A percentile compares a stretch with the other conserved stretches of the same genome.
phyloP scores from a whole-genome alignment of 2,329 filamentous ascomycete species.

The Aschersonia sp. region DNA sequence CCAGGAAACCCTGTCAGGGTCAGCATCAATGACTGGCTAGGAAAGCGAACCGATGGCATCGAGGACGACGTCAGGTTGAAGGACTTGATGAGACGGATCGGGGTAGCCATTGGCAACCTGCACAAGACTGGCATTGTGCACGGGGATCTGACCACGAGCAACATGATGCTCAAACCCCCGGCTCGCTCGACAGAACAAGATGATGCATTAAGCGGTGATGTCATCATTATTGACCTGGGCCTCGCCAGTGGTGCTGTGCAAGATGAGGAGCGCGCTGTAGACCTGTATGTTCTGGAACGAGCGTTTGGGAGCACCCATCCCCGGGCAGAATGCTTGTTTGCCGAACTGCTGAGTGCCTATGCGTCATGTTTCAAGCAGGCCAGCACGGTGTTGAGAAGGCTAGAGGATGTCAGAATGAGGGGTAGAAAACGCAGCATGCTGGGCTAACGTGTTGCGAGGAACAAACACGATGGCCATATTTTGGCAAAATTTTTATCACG shows the following conservation, averaged over 20 bases:
- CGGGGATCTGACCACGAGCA: slow-evolving; percentile 93
- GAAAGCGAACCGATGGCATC: slow-evolving; percentile 22
- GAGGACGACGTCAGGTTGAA: slow-evolving; percentile 36
- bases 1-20: slow-evolving; percentile 55
- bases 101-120: slow-evolving; percentile 55
- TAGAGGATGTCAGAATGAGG: slow-evolving; percentile 87
- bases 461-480: no score
- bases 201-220: slow-evolving; percentile 45
- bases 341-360: slow-evolving; percentile 62
- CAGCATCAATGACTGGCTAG: slow-evolving; percentile 55
- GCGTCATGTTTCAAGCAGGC: slow-evolving; percentile 60
- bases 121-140: slow-evolving; percentile 82
- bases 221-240: slow-evolving; percentile 90
- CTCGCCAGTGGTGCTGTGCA: slow-evolving; percentile 66
- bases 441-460: slow-evolving; percentile 35
- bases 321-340: slow-evolving; percentile 62
- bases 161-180: slow-evolving; percentile 61
- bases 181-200: slow-evolving; percentile 8
- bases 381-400: slow-evolving; percentile 55
- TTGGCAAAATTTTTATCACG: no score
- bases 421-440: slow-evolving; percentile 96
- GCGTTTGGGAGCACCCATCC: slow-evolving; percentile 95
- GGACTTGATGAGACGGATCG: slow-evolving; percentile 55
- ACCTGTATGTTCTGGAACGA: slow-evolving; percentile 87
- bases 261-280: slow-evolving; percentile 89